Base-by-base conservation (phyloP, 495 filamentous ascomycete species). In the Xylaria acuta region DNA sequence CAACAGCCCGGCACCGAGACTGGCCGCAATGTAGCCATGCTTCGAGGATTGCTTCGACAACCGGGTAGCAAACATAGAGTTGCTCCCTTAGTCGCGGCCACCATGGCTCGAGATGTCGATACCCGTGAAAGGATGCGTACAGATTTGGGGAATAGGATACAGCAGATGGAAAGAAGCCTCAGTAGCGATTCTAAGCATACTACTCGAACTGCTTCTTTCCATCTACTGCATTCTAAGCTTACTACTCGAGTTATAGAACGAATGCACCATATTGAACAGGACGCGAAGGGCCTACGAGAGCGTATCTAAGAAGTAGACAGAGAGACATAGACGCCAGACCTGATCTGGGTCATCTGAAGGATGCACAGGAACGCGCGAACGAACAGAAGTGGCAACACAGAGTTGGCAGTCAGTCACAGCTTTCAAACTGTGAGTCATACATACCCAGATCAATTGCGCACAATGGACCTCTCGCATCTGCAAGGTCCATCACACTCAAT, bases 51-150 rank as follows among this genome's bases (percentile, higher is more conserved):
- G 27, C 69, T 71, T 51, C 45, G 59, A 20, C 59, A 58, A 12
- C 69, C 60, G n/a, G 30, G 25, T 22, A 67, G 27, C 41, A 41
- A 66, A 58, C 30, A 60, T 1, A 22, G 1, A n/a, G 36, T 72
- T 16, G 43, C n/a, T 2, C 70, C 70, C 20, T 51, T 72, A 32
- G 38, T 72, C 11, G 14, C 51, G 30, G 63, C 63, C 47, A 41
- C 67, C 9, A 45, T 60, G 38, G 70, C 63, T 30, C 38, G 63
- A 51, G 38, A 66, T 38, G 63, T 72, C n/a, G 62, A 72, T 11
- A 58, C 60, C 20, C 51, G 59, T 4, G 49, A 20, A 66, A 56
- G 40, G n/a, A 59, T 47, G 41, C 62, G 67, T 3, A 30, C 40
- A 1, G 63, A 60, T 6, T 43, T 72, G 49, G 41, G 38, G 18